A percentile compares a stretch with the other conserved stretches of the same genome.
Conservation (phyloP, 1,284 basidiomycete genomes). For the Puccinia polysora region DNA sequence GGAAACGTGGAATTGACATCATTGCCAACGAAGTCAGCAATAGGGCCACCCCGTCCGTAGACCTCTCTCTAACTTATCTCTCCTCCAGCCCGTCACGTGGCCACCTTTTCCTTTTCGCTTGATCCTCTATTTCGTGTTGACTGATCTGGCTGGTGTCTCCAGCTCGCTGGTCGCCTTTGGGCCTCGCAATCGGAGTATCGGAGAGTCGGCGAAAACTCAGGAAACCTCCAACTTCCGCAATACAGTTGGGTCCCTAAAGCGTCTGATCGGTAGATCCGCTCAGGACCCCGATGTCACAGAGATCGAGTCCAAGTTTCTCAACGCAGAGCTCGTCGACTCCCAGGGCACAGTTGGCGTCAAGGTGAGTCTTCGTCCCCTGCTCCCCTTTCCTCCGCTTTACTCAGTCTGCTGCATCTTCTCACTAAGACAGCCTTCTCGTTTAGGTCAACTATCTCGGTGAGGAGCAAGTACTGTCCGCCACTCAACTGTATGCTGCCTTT, state of each 20-base stretch:
- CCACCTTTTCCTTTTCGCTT: background rate
- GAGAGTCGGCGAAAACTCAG: slow-evolving; percentile 88
- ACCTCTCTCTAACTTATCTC: slow-evolving; percentile 1
- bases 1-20: slow-evolving; percentile 89
- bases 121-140: background rate
- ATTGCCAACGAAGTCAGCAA: slow-evolving; percentile 93
- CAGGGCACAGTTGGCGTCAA: slow-evolving; percentile 73
- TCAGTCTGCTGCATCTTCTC: slow-evolving; percentile 22
- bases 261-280: slow-evolving; percentile 72
- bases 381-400: slow-evolving; percentile 34
- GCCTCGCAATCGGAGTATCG: slow-evolving; percentile 76
- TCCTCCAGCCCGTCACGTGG: background rate
- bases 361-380: slow-evolving; percentile 57
- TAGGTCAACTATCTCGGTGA: slow-evolving; percentile 85
- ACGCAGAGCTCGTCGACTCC: slow-evolving; percentile 75
- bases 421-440: no score
- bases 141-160: background rate
- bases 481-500: slow-evolving; percentile 80
- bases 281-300: slow-evolving; percentile 67
- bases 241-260: slow-evolving; percentile 83
- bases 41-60: slow-evolving; percentile 77
- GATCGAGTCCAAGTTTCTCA: slow-evolving; percentile 80
- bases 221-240: slow-evolving; percentile 98
- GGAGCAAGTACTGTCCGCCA: slow-evolving; percentile 68
- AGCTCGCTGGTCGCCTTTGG: slow-evolving; percentile 91